phyloP scores from a whole-genome alignment of 2,329 filamentous ascomycete genomes.

The Mycosphaerella sp. region DNA sequence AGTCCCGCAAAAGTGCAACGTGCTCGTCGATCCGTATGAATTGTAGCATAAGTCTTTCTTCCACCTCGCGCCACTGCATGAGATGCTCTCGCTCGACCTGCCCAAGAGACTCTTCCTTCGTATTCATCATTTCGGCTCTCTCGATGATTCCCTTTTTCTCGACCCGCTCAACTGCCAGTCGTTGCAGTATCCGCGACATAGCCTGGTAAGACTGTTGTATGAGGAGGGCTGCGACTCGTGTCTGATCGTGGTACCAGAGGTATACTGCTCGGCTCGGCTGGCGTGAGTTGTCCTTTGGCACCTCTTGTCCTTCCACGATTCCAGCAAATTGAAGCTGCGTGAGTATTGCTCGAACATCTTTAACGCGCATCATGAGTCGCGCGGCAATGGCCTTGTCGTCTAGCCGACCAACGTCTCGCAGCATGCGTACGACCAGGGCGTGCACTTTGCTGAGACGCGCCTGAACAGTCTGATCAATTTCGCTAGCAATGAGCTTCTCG shows the following conservation, averaged over 20 bases:
- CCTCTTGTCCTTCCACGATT: slow-evolving; percentile 86
- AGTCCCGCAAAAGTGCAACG: slow-evolving; percentile 63
- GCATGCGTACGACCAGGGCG: slow-evolving; percentile 75
- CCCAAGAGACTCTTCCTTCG: slow-evolving; percentile 72
- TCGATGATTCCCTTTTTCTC: slow-evolving; percentile 67
- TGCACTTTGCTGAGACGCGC: slow-evolving; percentile 70
- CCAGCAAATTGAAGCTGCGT: slow-evolving; percentile 80
- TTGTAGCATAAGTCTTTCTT: slow-evolving; percentile 70
- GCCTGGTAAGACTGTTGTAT: slow-evolving; percentile 81
- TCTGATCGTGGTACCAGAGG: slow-evolving; percentile 82
- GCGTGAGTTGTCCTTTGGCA: slow-evolving; percentile 79
- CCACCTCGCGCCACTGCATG: slow-evolving; percentile 55
- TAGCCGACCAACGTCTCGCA: slow-evolving; percentile 83
- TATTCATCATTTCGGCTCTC: slow-evolving; percentile 78
- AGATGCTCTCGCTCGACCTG: slow-evolving; percentile 65
- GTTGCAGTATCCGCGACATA: slow-evolving; percentile 79
- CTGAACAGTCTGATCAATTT: slow-evolving; percentile 76
- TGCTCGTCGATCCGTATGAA: slow-evolving; percentile 77
- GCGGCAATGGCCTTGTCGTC: slow-evolving; percentile 85
- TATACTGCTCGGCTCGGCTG: slow-evolving; percentile 79
- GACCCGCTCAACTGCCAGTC: slow-evolving; percentile 67
- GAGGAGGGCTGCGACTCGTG: slow-evolving; percentile 62
- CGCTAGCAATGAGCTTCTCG: slow-evolving; percentile 63
- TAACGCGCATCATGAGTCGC: slow-evolving; percentile 74
- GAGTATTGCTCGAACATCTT: slow-evolving; percentile 77